phyloP scores from a whole-genome alignment of 352 stramenopile genomes.

The Peronospora destructor region DNA sequence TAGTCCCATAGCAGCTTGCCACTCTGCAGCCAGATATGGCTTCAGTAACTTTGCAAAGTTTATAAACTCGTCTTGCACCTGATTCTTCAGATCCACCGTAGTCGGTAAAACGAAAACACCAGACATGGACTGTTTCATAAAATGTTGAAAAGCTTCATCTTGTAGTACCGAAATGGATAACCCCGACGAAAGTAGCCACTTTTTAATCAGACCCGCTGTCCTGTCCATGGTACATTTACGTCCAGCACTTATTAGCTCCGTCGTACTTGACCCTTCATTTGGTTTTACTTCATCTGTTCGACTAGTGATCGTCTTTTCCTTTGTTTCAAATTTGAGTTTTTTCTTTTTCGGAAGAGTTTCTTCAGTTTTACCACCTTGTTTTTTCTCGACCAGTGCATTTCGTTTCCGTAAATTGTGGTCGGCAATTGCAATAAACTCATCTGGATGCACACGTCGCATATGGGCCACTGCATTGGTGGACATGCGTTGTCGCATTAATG shows the following conservation, averaged over 20 bases:
- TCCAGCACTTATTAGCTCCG: background rate
- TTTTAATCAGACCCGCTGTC: constrained; percentile 17
- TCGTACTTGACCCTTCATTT: background rate
- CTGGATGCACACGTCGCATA: constrained; percentile 27
- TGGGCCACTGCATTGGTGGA: constrained; percentile 35
- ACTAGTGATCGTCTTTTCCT: constrained; percentile 6
- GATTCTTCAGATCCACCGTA: constrained; percentile 2
- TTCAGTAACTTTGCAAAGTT: constrained; percentile 18
- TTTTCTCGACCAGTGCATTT: constrained; percentile 1
- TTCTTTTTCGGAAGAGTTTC: constrained; percentile 9
- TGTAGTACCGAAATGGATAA: constrained; percentile 15
- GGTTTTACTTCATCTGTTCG: background rate
- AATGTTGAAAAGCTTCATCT: constrained; percentile 14
- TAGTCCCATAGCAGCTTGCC: constrained; percentile 11
- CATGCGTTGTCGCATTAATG: constrained; percentile 35
- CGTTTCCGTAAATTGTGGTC: constrained; percentile 23
- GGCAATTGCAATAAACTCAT: constrained; percentile 15
- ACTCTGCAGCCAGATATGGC: constrained; percentile 21
- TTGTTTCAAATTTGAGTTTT: constrained; percentile 4
- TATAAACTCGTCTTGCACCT: constrained; percentile 25
- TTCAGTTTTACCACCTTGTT: constrained; percentile 2
- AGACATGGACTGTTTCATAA: constrained; percentile 13
- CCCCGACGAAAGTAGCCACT: constrained; percentile 28
- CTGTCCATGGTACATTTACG: constrained; percentile 9
- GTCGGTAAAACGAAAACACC: constrained; percentile 3